Evolutionary conservation across 2,329 filamentous ascomycete genomes (phyloP).

Genomic region (Mollisia scopiformis): DNA sequence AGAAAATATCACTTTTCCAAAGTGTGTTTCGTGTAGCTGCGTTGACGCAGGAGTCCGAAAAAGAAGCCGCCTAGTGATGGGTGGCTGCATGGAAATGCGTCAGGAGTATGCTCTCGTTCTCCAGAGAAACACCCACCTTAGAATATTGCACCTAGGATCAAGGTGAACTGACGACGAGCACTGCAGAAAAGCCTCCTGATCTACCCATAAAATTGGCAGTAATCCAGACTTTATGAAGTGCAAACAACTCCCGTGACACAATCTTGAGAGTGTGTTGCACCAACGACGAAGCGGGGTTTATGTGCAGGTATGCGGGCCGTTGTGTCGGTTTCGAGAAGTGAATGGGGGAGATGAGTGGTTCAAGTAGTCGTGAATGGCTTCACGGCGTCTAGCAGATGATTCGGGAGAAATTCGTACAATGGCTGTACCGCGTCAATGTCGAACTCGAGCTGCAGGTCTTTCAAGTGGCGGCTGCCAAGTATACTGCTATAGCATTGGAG

Average conservation of each 20-base stretch:
- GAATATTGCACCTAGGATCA: background rate
- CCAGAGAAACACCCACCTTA: background rate
- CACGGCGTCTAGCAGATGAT: conserved; percentile 6
- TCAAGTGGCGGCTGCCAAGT: conserved; percentile 6
- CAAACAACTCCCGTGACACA: background rate
- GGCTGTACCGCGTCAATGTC: background rate
- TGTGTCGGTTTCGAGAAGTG: background rate
- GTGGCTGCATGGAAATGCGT: conserved; percentile 24
- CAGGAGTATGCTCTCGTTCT: conserved; percentile 14
- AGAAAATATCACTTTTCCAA: background rate
- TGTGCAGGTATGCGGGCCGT: background rate
- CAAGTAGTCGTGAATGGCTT: conserved; percentile 6
- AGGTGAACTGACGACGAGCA: background rate
- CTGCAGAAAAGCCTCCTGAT: background rate
- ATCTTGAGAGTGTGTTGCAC: background rate
- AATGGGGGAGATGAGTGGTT: background rate
- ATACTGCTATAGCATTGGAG: conserved; percentile 8
- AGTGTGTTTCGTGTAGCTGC: conserved; percentile 11
- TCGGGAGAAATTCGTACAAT: background rate
- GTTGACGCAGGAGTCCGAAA: conserved; percentile 21
- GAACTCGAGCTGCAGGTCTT: conserved; percentile 8
- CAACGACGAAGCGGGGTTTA: background rate
- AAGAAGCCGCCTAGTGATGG: conserved; percentile 15
- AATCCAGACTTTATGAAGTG: background rate
- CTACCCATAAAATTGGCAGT: background rate